phyloP scores from a whole-genome alignment of 2,329 filamentous ascomycete species.

The Dichotomopilus funicola region DNA sequence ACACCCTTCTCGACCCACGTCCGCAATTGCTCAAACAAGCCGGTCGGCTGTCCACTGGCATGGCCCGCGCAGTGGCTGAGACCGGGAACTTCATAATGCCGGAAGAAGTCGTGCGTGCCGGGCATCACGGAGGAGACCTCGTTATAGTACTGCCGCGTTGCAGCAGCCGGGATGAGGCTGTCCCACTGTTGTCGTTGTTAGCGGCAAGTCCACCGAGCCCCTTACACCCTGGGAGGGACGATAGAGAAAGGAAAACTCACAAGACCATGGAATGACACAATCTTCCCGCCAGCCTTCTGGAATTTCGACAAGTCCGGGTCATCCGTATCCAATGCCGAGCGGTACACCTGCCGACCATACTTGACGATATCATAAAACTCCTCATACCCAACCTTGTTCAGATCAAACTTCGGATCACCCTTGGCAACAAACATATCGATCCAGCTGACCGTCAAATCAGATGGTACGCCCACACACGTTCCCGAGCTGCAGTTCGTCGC shows the following conservation, averaged over 20 bases:
- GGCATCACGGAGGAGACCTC: conserved; percentile 15
- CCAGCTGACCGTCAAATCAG: not conserved
- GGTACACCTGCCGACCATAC: conserved; percentile 1
- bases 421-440: not conserved
- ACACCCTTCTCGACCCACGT: conserved; percentile 28
- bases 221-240: too few species aligned
- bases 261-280: conserved; percentile 45
- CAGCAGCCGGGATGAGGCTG: conserved; percentile 17
- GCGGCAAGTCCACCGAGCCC: not conserved
- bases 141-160: conserved; percentile 26
- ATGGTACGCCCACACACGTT: not conserved
- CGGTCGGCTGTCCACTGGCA: conserved; percentile 21
- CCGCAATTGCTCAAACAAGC: conserved; percentile 21
- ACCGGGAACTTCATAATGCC: conserved; percentile 28
- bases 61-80: conserved; percentile 29
- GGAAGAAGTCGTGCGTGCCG: conserved; percentile 25
- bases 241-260: conserved; percentile 22
- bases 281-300: conserved; percentile 39
- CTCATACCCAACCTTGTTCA: conserved; percentile 3
- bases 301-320: conserved; percentile 41
- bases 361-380: conserved; percentile 3
- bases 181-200: conserved; percentile 5
- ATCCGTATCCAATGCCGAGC: conserved; percentile 16
- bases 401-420: not conserved
- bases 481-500: conserved; percentile 5